Evolutionary conservation across 2,329 filamentous ascomycete species (phyloP).

Genomic region (Septoria linicola): DNA sequence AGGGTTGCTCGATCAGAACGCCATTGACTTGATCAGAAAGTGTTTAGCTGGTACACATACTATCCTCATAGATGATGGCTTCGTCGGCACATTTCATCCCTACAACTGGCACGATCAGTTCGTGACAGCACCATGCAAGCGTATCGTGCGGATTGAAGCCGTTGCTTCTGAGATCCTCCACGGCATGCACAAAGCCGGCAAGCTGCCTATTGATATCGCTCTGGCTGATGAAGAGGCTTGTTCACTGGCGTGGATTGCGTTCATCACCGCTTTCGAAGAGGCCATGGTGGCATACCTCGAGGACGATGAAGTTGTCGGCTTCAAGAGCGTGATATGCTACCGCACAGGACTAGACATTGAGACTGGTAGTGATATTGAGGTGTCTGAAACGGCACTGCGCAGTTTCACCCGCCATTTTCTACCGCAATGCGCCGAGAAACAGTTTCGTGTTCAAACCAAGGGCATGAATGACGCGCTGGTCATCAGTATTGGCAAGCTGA

Average conservation of each 20-base stretch:
- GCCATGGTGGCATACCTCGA: slow-evolving; percentile 58
- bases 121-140: slow-evolving; percentile 62
- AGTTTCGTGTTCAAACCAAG: slow-evolving; percentile 59
- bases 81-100: slow-evolving; percentile 59
- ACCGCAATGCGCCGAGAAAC: slow-evolving; percentile 40
- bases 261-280: slow-evolving; percentile 52
- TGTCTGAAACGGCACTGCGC: slow-evolving; percentile 33
- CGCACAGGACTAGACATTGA: slow-evolving; percentile 68
- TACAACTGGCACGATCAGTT: slow-evolving; percentile 67
- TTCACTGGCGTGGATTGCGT: slow-evolving; percentile 41
- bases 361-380: slow-evolving; percentile 45
- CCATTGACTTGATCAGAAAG: slow-evolving; percentile 57
- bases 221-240: slow-evolving; percentile 35
- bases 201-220: slow-evolving; percentile 32
- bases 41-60: slow-evolving; percentile 73
- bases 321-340: slow-evolving; percentile 84
- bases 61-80: slow-evolving; percentile 75
- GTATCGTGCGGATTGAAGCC: slow-evolving; percentile 76
- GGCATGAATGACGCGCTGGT: slow-evolving; percentile 70
- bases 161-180: slow-evolving; percentile 64
- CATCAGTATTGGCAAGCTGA: slow-evolving; percentile 59
- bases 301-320: slow-evolving; percentile 69
- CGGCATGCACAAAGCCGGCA: slow-evolving; percentile 39
- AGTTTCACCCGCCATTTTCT: slow-evolving; percentile 44
- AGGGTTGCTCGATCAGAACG: slow-evolving; percentile 47